Conservation (phyloP, 768 basidiomycete species). For the Hygrophoropsis aurantiaca region DNA sequence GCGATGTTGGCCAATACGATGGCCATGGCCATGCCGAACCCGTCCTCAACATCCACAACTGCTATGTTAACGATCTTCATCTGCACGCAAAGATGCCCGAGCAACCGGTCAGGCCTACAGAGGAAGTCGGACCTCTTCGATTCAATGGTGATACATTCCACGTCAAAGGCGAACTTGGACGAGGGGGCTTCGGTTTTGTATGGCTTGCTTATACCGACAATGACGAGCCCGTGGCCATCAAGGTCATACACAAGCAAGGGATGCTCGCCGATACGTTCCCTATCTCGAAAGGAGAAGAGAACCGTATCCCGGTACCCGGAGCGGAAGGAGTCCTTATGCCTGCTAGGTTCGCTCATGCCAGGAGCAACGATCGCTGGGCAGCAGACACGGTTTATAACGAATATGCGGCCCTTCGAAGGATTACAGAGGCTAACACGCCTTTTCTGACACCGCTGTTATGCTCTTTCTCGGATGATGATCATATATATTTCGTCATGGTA, state of each 20-base stretch:
- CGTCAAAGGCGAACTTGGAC: conserved; percentile 13
- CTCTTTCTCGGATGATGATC: conserved; percentile 20
- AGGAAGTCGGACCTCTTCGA: neutral
- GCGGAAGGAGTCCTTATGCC: neutral
- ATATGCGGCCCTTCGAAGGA: conserved; percentile 9
- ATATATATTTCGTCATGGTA: conserved; percentile 27
- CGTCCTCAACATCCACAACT: no score
- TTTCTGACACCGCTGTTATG: conserved; percentile 13
- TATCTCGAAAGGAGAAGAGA: neutral
- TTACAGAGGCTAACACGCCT: conserved; percentile 1
- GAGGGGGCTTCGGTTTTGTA: conserved; percentile 17
- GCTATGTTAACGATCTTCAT: no score
- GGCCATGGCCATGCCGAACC: no score
- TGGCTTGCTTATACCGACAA: conserved; percentile 9
- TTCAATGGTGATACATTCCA: conserved; percentile 10
- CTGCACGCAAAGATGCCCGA: no score
- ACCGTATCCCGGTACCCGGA: no score
- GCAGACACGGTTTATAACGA: conserved; percentile 6
- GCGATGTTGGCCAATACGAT: no score
- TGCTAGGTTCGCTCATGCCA: no score
- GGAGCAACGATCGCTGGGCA: no score
- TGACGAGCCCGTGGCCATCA: conserved; percentile 18
- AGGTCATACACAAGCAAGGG: conserved; percentile 19
- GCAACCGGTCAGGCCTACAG: no score
- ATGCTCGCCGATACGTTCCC: neutral